These are phyloP conservation scores for Stagonosporopsis tanaceti DNA, from an alignment of 2,329 filamentous ascomycete species.

Conservation along the genomic window DNA sequence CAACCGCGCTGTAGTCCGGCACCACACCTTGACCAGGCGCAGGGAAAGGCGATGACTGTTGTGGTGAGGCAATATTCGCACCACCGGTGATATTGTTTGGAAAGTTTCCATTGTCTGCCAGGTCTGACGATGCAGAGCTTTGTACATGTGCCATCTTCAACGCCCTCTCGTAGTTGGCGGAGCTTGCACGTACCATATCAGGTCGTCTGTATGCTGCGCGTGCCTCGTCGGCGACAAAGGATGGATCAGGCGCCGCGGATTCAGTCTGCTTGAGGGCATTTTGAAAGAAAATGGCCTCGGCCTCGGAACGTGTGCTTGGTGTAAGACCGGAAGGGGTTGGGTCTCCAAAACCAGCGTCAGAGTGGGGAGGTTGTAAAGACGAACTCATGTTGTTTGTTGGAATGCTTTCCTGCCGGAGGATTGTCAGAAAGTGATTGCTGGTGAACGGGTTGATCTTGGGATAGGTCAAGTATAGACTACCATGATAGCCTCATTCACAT, in stretches of 20 bases:
- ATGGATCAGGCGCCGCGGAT: slow-evolving; percentile 44
- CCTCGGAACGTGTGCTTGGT: slow-evolving; percentile 47
- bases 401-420: too few species aligned
- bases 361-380: slow-evolving; percentile 30
- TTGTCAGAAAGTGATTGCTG: not conserved
- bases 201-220: slow-evolving; percentile 40
- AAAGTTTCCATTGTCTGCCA: slow-evolving; percentile 27
- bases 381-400: slow-evolving; percentile 26
- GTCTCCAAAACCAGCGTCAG: slow-evolving; percentile 29
- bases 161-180: slow-evolving; percentile 44
- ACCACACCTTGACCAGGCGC: slow-evolving; percentile 45
- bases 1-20: slow-evolving; percentile 39
- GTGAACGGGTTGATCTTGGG: not conserved
- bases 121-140: slow-evolving; percentile 34
- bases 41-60: slow-evolving; percentile 34
- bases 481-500: not conserved
- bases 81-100: slow-evolving; percentile 20
- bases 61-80: slow-evolving; percentile 25
- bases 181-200: slow-evolving; percentile 34
- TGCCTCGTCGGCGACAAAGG: slow-evolving; percentile 32
- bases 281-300: slow-evolving; percentile 42
- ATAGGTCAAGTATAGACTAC: not conserved
- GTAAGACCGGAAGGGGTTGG: slow-evolving; percentile 46
- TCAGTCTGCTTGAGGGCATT: slow-evolving; percentile 46
- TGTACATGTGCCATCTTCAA: slow-evolving; percentile 32